Evolutionary conservation across 495 filamentous ascomycete species (phyloP).

Genomic region (Neurospora tetraspora): DNA sequence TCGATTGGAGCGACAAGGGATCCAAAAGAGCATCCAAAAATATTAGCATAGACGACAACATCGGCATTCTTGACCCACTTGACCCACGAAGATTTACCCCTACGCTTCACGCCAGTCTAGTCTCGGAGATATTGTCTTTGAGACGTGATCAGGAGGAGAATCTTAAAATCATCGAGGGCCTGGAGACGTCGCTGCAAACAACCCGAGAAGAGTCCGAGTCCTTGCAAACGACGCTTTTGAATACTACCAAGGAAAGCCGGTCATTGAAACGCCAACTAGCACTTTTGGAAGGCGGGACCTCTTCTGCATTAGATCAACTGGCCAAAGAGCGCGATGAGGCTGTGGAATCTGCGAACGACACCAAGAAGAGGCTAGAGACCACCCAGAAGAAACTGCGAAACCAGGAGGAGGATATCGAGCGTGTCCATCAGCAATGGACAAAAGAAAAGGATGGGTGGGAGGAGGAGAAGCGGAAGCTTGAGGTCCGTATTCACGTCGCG

Average conservation of each 20-base stretch:
- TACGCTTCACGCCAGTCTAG: constrained; percentile 86
- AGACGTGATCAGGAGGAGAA: constrained; percentile 85
- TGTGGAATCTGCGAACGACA: constrained; percentile 60
- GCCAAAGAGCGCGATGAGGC: constrained; percentile 81
- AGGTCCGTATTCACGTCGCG: constrained; percentile 75
- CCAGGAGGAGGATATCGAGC: constrained; percentile 75
- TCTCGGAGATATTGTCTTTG: constrained; percentile 84
- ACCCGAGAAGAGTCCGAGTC: constrained; percentile 64
- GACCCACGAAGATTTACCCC: constrained; percentile 91
- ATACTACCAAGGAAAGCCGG: constrained; percentile 61
- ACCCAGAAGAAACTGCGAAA: constrained; percentile 65
- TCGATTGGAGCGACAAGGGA: constrained; percentile 38
- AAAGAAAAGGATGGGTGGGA: constrained; percentile 77
- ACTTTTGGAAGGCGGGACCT: constrained; percentile 75
- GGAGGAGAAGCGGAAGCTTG: constrained; percentile 65
- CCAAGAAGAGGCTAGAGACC: constrained; percentile 67
- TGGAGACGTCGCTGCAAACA: constrained; percentile 67
- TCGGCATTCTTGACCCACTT: constrained; percentile 75
- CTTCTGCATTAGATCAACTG: constrained; percentile 71
- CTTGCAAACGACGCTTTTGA: constrained; percentile 47
- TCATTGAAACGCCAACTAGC: constrained; percentile 78
- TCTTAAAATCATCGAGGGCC: constrained; percentile 65
- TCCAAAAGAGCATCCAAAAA: constrained; percentile 50
- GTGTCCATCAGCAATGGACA: constrained; percentile 65
- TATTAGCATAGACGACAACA: constrained; percentile 53